A percentile compares a stretch with the other conserved stretches of the same genome.
These are phyloP conservation scores for Keithomyces neogunnii DNA, from an alignment of 2,329 filamentous ascomycete genomes.

Conservation along the genomic window DNA sequence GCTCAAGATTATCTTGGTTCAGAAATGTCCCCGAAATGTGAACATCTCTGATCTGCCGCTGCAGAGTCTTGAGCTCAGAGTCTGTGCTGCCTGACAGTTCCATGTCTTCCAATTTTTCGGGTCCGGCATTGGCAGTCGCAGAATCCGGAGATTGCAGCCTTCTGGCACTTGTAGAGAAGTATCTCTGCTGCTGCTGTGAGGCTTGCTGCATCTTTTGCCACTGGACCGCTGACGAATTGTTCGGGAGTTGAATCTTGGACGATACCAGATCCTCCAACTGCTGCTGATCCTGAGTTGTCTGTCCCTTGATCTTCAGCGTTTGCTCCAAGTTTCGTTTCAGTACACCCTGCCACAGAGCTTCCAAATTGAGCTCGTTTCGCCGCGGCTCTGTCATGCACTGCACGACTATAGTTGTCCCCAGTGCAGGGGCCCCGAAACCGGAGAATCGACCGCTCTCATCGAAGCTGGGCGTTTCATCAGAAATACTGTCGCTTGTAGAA, in stretches of 20 bases:
- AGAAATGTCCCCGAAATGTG: constrained; percentile 27
- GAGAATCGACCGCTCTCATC: constrained; percentile 52
- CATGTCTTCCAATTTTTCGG: background rate
- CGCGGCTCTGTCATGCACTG: constrained; percentile 49
- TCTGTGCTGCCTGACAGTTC: background rate
- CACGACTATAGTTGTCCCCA: constrained; percentile 45
- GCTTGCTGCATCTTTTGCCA: constrained; percentile 27
- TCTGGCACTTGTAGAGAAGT: constrained; percentile 24
- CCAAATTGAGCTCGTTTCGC: constrained; percentile 43
- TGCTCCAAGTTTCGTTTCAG: constrained; percentile 27
- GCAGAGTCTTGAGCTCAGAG: constrained; percentile 13
- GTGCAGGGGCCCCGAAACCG: constrained; percentile 59
- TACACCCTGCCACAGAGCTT: constrained; percentile 40
- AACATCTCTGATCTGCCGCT: constrained; percentile 28
- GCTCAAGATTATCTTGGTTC: constrained; percentile 24
- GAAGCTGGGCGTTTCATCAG: constrained; percentile 33
- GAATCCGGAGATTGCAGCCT: constrained; percentile 10
- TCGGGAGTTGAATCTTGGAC: constrained; percentile 23
- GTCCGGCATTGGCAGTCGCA: background rate
- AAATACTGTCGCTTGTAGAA: constrained; percentile 56
- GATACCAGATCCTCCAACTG: constrained; percentile 22
- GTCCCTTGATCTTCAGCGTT: constrained; percentile 20
- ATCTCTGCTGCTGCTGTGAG: constrained; percentile 24
- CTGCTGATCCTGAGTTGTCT: constrained; percentile 13
- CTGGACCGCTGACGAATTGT: constrained; percentile 20